A percentile compares a stretch with the other conserved stretches of the same genome.
phyloP scores from a whole-genome alignment of 2,329 filamentous ascomycete species.

The Calonectria naviculata region DNA sequence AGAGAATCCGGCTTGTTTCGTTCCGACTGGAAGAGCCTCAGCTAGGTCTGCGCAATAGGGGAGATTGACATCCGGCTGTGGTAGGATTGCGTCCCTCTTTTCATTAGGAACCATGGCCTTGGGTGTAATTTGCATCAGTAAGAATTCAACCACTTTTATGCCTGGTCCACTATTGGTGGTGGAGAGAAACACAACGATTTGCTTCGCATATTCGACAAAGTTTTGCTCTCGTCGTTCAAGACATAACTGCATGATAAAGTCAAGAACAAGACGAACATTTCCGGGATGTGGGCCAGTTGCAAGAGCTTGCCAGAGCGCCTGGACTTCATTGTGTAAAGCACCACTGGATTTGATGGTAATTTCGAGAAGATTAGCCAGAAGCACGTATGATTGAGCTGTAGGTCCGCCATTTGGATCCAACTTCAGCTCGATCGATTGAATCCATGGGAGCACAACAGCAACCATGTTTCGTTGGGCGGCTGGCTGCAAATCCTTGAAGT shows the following conservation, averaged over 20 bases:
- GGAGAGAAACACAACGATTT: conserved; percentile 96
- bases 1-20: conserved; percentile 93
- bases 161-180: conserved; percentile 80
- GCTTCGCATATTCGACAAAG: conserved; percentile 97
- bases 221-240: conserved; percentile 96
- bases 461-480: conserved; percentile 93
- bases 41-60: conserved; percentile 91
- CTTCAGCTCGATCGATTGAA: conserved; percentile 92
- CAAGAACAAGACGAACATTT: conserved; percentile 93
- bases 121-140: conserved; percentile 89
- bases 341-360: conserved; percentile 94
- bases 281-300: conserved; percentile 92
- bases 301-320: conserved; percentile 96
- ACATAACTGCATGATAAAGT: conserved; percentile 96
- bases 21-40: conserved; percentile 83
- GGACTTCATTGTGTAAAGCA: conserved; percentile 93
- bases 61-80: conserved; percentile 77
- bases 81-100: conserved; percentile 75
- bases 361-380: conserved; percentile 93
- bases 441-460: conserved; percentile 94
- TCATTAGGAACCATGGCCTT: conserved; percentile 97
- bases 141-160: conserved; percentile 92
- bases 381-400: conserved; percentile 91
- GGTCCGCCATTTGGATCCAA: conserved; percentile 92
- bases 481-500: conserved; percentile 88